A percentile compares a stretch with the other conserved stretches of the same genome.
These are phyloP conservation scores for Cantharellus cinnabarinus DNA, from an alignment of 768 basidiomycete genomes.

Conservation along the genomic window DNA sequence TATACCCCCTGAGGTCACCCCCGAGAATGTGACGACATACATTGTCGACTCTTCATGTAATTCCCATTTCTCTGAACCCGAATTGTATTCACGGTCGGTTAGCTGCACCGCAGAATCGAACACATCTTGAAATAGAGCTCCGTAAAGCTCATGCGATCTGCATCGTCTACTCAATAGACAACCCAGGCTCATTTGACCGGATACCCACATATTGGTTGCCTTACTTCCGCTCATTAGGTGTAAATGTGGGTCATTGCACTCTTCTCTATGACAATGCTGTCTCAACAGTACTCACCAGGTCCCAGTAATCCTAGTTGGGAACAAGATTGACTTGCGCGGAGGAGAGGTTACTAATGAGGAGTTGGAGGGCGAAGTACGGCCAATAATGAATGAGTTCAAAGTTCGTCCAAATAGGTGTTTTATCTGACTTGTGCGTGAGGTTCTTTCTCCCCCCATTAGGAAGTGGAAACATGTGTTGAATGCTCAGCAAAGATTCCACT, in stretches of 20 bases:
- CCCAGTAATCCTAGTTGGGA: slow-evolving; percentile 91
- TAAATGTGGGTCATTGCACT: slow-evolving; percentile 44
- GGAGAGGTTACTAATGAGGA: slow-evolving; percentile 88
- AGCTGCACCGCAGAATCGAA: slow-evolving; percentile 74
- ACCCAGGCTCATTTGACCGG: slow-evolving; percentile 87
- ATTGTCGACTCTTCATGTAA: slow-evolving; percentile 93
- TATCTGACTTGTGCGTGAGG: not conserved
- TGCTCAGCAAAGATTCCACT: slow-evolving; percentile 79
- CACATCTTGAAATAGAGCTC: slow-evolving; percentile 84
- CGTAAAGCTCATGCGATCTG: slow-evolving; percentile 96
- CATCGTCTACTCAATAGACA: slow-evolving; percentile 92
- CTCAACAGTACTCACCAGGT: slow-evolving; percentile 31
- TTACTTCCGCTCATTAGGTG: slow-evolving; percentile 80
- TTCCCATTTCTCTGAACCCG: slow-evolving; percentile 12
- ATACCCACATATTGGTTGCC: slow-evolving; percentile 98
- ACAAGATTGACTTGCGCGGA: slow-evolving; percentile 91
- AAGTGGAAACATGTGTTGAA: slow-evolving; percentile 96
- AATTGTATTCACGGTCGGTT: not conserved
- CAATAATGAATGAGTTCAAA: slow-evolving; percentile 99
- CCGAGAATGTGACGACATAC: slow-evolving; percentile 93
- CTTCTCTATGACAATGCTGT: not conserved
- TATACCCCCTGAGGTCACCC: slow-evolving; percentile 91
- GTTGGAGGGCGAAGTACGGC: slow-evolving; percentile 82
- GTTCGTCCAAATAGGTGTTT: slow-evolving; percentile 18
- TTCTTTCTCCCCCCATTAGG: slow-evolving; percentile 26